phyloP scores from a whole-genome alignment of 2,329 filamentous ascomycete species.

The Trichoderma koningii region DNA sequence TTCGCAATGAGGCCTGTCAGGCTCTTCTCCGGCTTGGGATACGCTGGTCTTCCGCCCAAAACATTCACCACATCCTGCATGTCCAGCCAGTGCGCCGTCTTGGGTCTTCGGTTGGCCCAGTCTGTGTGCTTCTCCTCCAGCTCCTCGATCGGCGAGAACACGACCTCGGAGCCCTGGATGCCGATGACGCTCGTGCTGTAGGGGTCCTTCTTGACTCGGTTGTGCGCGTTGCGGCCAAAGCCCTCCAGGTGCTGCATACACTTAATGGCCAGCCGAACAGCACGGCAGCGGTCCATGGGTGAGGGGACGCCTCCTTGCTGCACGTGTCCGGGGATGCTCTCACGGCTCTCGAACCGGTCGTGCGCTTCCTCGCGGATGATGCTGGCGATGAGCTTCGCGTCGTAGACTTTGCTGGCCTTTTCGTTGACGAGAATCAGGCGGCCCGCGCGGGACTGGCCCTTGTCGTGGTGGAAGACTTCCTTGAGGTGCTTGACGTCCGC shows the following conservation, averaged over 20 bases:
- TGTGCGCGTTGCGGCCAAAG: conserved; percentile 66
- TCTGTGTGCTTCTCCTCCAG: conserved; percentile 87
- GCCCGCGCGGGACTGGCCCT: conserved; percentile 84
- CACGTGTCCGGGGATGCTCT: conserved; percentile 90
- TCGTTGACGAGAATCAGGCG: conserved; percentile 97
- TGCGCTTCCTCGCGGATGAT: conserved; percentile 94
- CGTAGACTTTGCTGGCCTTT: conserved; percentile 86
- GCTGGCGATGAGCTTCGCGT: conserved; percentile 87
- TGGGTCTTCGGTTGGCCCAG: conserved; percentile 86
- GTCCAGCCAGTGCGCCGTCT: conserved; percentile 79
- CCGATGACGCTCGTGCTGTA: conserved; percentile 82
- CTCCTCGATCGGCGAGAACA: conserved; percentile 79
- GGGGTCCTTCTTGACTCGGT: conserved; percentile 71
- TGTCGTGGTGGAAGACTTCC: conserved; percentile 80
- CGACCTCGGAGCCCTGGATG: conserved; percentile 83
- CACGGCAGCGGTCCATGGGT: conserved; percentile 92
- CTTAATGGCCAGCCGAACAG: conserved; percentile 88
- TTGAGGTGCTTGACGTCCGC: conserved; percentile 88
- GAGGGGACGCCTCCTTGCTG: conserved; percentile 92
- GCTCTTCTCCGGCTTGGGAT: conserved; percentile 52
- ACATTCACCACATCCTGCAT: conserved; percentile 83
- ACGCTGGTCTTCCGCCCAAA: conserved; percentile 69
- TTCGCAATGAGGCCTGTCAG: conserved; percentile 59
- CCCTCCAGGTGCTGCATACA: conserved; percentile 88
- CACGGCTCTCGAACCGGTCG: conserved; percentile 87